phyloP scores from a whole-genome alignment of 768 basidiomycete species.

The Auricularia heimuer region DNA sequence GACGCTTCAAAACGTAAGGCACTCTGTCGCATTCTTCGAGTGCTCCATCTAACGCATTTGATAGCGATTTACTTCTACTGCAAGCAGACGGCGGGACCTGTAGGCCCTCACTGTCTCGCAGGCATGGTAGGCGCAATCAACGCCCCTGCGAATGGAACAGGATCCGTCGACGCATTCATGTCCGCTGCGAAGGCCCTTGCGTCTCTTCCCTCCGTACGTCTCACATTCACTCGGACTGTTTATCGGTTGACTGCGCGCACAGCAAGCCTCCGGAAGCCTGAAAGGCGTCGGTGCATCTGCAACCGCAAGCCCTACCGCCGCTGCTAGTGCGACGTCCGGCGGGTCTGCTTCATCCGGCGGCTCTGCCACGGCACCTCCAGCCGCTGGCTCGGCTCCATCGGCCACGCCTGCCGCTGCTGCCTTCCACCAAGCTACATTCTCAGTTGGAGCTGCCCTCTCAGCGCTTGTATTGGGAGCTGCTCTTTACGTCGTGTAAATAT shows the following conservation, averaged over 20 bases:
- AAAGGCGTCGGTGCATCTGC: not conserved
- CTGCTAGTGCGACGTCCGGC: not conserved
- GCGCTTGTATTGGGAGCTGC: too few relatives aligned
- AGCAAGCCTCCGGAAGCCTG: not conserved
- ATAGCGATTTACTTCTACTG: constrained; percentile 53
- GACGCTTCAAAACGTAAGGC: constrained; percentile 35
- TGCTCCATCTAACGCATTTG: not conserved
- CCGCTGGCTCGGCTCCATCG: too few relatives aligned
- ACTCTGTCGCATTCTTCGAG: too few relatives aligned
- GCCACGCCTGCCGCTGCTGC: too few relatives aligned
- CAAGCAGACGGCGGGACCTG: constrained; percentile 31
- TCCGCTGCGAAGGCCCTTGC: constrained; percentile 22
- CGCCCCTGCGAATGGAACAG: constrained; percentile 32
- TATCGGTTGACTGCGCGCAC: not conserved
- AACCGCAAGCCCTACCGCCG: not conserved
- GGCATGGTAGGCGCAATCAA: constrained; percentile 41
- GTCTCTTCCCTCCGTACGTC: constrained; percentile 25
- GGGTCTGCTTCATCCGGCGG: not conserved
- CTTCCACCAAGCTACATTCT: too few relatives aligned
- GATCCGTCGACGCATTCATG: constrained; percentile 31
- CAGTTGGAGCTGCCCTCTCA: too few relatives aligned
- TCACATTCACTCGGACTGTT: not conserved
- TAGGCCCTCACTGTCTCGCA: constrained; percentile 30
- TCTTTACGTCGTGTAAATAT: too few relatives aligned
- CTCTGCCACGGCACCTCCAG: too few relatives aligned